These are phyloP conservation scores for Neurospora sp. DNA, from an alignment of 2,329 filamentous ascomycete species.

Conservation along the genomic window DNA sequence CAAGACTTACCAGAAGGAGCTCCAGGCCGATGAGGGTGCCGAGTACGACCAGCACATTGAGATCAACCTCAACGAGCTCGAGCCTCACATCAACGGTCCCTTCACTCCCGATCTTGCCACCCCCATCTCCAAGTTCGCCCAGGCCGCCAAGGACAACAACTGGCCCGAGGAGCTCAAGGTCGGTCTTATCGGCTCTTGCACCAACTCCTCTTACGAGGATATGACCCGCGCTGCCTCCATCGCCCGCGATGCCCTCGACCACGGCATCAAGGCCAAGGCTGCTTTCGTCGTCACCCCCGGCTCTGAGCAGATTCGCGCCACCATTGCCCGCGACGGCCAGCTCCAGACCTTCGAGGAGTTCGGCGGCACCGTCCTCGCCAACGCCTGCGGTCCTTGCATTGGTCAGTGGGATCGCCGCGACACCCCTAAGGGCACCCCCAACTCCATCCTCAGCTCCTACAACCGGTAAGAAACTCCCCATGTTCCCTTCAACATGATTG, in stretches of 20 bases:
- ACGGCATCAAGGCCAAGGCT: conserved; percentile 89
- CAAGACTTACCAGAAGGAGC: conserved; percentile 72
- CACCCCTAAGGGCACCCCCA: conserved; percentile 88
- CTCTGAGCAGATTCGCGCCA: conserved; percentile 93
- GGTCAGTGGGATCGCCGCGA: conserved; percentile 93
- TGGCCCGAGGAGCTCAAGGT: conserved; percentile 98
- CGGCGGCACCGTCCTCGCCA: conserved; percentile 87
- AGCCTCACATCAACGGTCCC: conserved; percentile 97
- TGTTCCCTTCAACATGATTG: neutral
- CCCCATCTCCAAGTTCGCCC: conserved; percentile 94
- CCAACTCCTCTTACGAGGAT: conserved; percentile 78
- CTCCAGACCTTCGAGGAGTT: conserved; percentile 94
- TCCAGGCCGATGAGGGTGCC: conserved; percentile 78
- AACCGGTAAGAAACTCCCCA: conserved; percentile 45
- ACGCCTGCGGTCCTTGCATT: conserved; percentile 88
- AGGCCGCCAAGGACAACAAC: conserved; percentile 85
- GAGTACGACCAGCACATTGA: conserved; percentile 96
- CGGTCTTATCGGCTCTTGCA: conserved; percentile 95
- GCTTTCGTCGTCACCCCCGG: conserved; percentile 93
- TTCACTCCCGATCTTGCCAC: conserved; percentile 98
- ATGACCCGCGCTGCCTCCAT: conserved; percentile 92
- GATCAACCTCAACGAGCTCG: conserved; percentile 88
- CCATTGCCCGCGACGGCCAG: conserved; percentile 83
- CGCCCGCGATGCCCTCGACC: conserved; percentile 79
- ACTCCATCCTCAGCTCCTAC: conserved; percentile 97